Evolutionary conservation across 192 early-diverging fungal genomes (phyloP), one percentile per base, ranked within the genome.

Genomic region (Diversispora epigaea): DNA sequence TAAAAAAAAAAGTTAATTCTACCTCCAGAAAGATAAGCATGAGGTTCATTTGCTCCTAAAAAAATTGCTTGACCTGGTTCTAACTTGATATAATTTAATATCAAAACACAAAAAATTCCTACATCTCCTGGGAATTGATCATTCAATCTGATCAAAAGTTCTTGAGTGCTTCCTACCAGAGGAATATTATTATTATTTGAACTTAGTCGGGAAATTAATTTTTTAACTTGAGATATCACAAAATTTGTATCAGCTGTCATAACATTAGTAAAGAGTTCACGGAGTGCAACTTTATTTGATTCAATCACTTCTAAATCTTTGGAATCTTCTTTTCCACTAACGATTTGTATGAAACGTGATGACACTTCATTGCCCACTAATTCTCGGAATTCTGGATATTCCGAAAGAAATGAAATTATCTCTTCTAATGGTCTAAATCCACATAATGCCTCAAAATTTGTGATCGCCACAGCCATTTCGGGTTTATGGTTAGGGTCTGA

Each of bases 401-500:
- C 76, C 3, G 80, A 78, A 62, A 97, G 76, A 77, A 89, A 83
- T 6, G 44, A 64, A 3, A 77, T 77, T 70, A 99, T 96, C 78
- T 96, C 91, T 19, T 85, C 67, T 63, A 97, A 83, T 2, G 94
- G 91, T 44, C 92, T 84, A 86, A 99, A 99, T 39, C 93, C 94
- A 80, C 94, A 97, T 58, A 99, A 87, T 3, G 94, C 95, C 78
- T 96, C 93, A 80, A 99, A 99, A 15, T 91, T 90, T 12, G 97
- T 98, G 46, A 99, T 81, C 9, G 95, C 97, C 68, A 99, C 85
- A 6, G 97, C 95, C 94, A 99, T 98, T 77, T 99, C 95, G 3
- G 96, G 96, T 87, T 98, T 95, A 78, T 96, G 91, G 82, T 97
- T 95, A 6, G 82, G 82, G 78, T 95, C 95, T 75, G 12, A 32